Evolutionary conservation across 1,284 basidiomycete species (phyloP).

Genomic region (Melampsora americana): DNA sequence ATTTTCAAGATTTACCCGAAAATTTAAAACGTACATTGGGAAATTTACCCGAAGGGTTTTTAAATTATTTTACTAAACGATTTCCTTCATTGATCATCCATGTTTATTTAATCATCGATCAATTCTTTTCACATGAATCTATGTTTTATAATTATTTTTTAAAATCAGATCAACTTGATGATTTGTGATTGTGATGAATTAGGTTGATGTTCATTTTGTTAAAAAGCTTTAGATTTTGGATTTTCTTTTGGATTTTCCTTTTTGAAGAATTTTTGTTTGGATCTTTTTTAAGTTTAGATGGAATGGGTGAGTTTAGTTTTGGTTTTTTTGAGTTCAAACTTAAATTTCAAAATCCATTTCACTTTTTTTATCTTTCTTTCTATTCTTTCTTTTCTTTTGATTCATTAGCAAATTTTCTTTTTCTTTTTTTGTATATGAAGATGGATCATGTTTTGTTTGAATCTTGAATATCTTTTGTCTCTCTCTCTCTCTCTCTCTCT

Average conservation of each 20-base stretch:
- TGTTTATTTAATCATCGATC: slow-evolving; percentile 73
- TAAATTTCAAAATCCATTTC: no score
- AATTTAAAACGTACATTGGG: slow-evolving; percentile 82
- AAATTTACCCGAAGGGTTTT: slow-evolving; percentile 83
- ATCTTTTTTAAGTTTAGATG: no score
- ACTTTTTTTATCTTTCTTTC: slow-evolving; percentile 12
- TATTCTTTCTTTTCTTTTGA: background rate
- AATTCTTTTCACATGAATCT: slow-evolving; percentile 50
- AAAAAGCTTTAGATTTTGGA: slow-evolving; percentile 20
- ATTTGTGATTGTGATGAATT: no score
- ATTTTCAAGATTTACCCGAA: slow-evolving; percentile 92
- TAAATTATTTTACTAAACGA: slow-evolving; percentile 86
- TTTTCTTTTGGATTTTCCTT: slow-evolving; percentile 2
- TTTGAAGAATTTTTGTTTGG: no score
- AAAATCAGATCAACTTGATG: no score
- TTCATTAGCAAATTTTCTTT: background rate
- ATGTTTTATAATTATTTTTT: slow-evolving; percentile 50
- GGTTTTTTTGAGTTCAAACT: no score
- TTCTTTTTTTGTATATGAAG: background rate
- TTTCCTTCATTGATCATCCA: slow-evolving; percentile 88
- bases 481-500: background rate
- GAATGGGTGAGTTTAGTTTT: no score
- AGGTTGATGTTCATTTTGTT: no score
- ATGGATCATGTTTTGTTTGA: background rate
- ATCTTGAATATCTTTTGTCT: background rate